Conservation (phyloP, 306 rosid species). For the Cucumis cinereus region DNA sequence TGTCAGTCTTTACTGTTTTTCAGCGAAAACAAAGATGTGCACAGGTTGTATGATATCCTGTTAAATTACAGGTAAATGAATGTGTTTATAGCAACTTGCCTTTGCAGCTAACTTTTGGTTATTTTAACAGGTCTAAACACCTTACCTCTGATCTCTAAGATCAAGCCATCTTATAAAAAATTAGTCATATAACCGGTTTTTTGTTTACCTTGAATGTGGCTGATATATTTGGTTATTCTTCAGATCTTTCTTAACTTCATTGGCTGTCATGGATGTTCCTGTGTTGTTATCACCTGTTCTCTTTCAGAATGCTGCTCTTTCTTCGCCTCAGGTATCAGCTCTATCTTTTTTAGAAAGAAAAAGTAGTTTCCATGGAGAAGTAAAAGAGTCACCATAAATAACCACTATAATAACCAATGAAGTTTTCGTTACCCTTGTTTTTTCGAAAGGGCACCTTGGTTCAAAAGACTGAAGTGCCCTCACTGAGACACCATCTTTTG, state of each 20-base stretch:
- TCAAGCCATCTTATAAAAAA: neutral
- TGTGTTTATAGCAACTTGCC: neutral
- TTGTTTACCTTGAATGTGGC: neutral
- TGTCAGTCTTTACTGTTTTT: constrained; percentile 70
- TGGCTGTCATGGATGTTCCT: constrained; percentile 74
- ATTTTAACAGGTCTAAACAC: neutral
- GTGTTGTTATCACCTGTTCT: constrained; percentile 70
- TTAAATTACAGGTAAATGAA: constrained; percentile 66
- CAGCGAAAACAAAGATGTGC: constrained; percentile 53
- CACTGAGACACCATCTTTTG: too few relatives aligned
- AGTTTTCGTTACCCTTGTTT: neutral
- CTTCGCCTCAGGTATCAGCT: constrained; percentile 58
- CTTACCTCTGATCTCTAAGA: neutral
- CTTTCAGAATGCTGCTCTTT: constrained; percentile 69
- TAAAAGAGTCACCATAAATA: neutral
- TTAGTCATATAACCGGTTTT: neutral
- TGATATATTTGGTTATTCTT: neutral
- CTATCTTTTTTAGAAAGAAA: neutral
- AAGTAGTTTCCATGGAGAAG: neutral
- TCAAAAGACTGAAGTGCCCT: too few relatives aligned
- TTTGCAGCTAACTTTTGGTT: neutral
- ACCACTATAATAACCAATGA: neutral
- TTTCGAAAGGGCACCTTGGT: neutral
- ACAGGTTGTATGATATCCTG: constrained; percentile 68
- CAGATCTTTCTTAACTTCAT: constrained; percentile 60